Evolutionary conservation across 192 early-diverging fungal species (phyloP).

Genomic region (Bifiguratus adelaidae): DNA sequence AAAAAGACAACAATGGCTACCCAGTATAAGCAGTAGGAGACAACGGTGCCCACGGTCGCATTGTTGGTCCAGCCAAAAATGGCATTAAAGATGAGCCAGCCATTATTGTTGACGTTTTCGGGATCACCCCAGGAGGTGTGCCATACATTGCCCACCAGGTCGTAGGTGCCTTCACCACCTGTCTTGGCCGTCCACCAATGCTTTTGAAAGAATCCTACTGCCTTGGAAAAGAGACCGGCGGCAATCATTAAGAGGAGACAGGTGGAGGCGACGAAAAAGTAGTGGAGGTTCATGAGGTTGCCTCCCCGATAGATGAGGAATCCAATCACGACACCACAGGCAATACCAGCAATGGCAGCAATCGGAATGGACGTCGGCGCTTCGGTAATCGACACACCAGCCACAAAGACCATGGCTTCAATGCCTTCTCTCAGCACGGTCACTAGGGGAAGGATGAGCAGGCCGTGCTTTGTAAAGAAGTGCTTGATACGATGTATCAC

Average conservation of each 20-base stretch:
- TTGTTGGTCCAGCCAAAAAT: constrained; percentile 68
- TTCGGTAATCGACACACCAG: constrained; percentile 64
- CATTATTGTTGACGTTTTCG: constrained; percentile 28
- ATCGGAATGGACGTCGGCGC: constrained; percentile 66
- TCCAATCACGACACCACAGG: constrained; percentile 59
- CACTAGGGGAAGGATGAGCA: constrained; percentile 77
- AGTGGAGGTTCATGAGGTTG: constrained; percentile 52
- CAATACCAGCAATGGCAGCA: constrained; percentile 59
- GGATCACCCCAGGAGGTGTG: constrained; percentile 33
- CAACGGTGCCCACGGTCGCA: constrained; percentile 62
- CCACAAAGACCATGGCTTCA: constrained; percentile 85
- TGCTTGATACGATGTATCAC: constrained; percentile 10
- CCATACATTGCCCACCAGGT: constrained; percentile 26
- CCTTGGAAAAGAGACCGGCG: constrained; percentile 66
- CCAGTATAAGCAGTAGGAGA: constrained; percentile 81
- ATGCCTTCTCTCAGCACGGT: constrained; percentile 82
- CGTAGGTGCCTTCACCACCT: constrained; percentile 57
- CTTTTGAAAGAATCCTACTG: constrained; percentile 55
- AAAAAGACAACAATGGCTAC: too few species aligned
- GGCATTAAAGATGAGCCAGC: constrained; percentile 64
- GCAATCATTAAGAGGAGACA: constrained; percentile 68
- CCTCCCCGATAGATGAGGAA: constrained; percentile 66
- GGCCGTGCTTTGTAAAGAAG: constrained; percentile 45
- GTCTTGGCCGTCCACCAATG: constrained; percentile 50
- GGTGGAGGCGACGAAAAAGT: constrained; percentile 71